These are phyloP conservation scores for Kondoa subrosea DNA, from an alignment of 768 basidiomycete genomes.

Conservation along the genomic window DNA sequence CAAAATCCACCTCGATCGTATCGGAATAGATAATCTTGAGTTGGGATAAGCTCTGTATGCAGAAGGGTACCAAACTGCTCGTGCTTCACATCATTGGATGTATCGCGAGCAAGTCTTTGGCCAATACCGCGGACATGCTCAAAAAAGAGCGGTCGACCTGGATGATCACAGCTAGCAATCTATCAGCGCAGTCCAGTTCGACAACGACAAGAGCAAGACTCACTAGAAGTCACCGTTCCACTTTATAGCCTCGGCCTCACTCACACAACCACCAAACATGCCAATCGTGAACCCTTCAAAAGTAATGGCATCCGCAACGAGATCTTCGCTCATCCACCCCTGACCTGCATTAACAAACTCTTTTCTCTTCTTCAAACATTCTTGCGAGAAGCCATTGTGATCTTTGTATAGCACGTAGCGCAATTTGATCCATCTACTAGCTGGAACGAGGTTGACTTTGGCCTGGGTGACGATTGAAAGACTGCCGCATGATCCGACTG, in stretches of 20 bases:
- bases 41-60: not conserved
- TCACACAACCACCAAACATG: not conserved
- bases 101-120: not conserved
- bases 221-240: not conserved
- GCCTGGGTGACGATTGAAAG: not conserved
- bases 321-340: not conserved
- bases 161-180: not conserved
- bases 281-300: not conserved
- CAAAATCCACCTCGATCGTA: not conserved
- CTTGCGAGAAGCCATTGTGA: not conserved
- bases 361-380: not conserved
- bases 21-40: not conserved
- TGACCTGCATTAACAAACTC: not conserved
- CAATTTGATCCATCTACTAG: not conserved
- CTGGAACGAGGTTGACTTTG: not conserved
- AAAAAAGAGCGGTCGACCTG: not conserved
- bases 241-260: not conserved
- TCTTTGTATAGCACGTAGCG: not conserved
- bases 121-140: not conserved
- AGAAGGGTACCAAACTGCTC: not conserved
- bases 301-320: not conserved
- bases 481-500: not conserved
- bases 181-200: not conserved
- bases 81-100: not conserved
- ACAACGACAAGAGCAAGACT: not conserved